Conservation (phyloP, 768 basidiomycete genomes). For the Rhodotorula taiwanensis region DNA sequence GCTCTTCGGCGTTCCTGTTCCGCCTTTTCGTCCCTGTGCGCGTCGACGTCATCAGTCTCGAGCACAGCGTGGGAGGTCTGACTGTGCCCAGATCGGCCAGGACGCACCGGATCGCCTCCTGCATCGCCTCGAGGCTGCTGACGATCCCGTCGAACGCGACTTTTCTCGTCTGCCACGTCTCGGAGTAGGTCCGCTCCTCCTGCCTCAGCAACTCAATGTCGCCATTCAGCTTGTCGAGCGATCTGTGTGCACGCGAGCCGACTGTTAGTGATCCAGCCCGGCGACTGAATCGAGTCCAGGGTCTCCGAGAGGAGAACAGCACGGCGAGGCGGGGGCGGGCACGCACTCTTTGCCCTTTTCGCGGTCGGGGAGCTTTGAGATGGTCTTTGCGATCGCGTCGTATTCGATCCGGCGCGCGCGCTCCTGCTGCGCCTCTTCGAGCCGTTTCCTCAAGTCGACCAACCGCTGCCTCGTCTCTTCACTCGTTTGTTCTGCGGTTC, state of each 20-base stretch:
- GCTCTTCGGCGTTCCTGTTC: constrained; percentile 30
- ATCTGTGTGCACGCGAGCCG: background rate
- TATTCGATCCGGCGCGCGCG: constrained; percentile 31
- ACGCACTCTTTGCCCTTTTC: constrained; percentile 29
- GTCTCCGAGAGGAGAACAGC: too few relatives aligned
- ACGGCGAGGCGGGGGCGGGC: background rate
- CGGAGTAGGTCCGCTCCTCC: constrained; percentile 15
- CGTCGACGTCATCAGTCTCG: too few relatives aligned
- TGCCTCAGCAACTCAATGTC: constrained; percentile 13
- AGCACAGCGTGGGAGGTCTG: too few relatives aligned
- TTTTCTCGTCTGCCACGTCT: constrained; percentile 20
- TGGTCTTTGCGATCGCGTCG: constrained; percentile 14
- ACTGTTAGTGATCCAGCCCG: too few relatives aligned
- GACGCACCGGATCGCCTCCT: constrained; percentile 31
- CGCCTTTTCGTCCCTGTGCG: constrained; percentile 32
- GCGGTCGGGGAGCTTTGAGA: constrained; percentile 9
- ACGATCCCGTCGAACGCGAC: constrained; percentile 28
- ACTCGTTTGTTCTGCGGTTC: background rate
- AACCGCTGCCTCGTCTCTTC: background rate
- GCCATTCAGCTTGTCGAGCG: constrained; percentile 4
- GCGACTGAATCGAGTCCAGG: background rate
- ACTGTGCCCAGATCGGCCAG: too few relatives aligned
- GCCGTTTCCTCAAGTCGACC: background rate
- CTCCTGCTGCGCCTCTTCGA: constrained; percentile 14
- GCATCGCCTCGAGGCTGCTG: constrained; percentile 11